These are phyloP conservation scores for Aquilaria agallochum DNA, from an alignment of 441 rosid genomes.

Conservation along the genomic window DNA sequence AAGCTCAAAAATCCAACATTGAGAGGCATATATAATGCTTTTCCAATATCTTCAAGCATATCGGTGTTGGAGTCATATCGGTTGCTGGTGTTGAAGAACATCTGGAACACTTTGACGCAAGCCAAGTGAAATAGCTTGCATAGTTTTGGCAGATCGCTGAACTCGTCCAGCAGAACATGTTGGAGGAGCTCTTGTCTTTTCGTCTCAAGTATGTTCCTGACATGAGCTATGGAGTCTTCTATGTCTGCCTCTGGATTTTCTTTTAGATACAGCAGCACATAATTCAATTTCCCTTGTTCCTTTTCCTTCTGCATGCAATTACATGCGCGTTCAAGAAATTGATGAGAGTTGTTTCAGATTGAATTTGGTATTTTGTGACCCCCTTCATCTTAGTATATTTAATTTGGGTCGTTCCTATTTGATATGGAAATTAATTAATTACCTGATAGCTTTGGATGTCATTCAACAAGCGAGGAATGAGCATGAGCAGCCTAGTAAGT, in stretches of 20 bases:
- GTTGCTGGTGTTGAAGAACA: constrained; percentile 59
- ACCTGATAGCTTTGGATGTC: constrained; percentile 63
- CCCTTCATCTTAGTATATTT: too few relatives aligned
- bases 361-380: too few relatives aligned
- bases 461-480: constrained; percentile 47
- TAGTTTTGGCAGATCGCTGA: constrained; percentile 29
- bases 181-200: constrained; percentile 40
- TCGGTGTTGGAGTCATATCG: constrained; percentile 33
- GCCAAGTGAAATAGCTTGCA: constrained; percentile 46
- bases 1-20: constrained; percentile 17
- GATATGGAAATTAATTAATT: neutral
- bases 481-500: constrained; percentile 47
- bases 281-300: constrained; percentile 53
- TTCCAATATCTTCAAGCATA: constrained; percentile 50
- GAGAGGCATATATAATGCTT: constrained; percentile 49
- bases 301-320: constrained; percentile 41
- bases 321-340: too few relatives aligned
- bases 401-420: too few relatives aligned
- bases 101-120: constrained; percentile 42
- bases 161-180: constrained; percentile 34
- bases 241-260: constrained; percentile 33
- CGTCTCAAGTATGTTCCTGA: constrained; percentile 24
- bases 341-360: too few relatives aligned
- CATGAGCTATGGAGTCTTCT: constrained; percentile 37
- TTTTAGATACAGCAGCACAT: constrained; percentile 39